Evolutionary conservation across 2,329 filamentous ascomycete genomes (phyloP).

Genomic region (Fusarium transvaalense): DNA sequence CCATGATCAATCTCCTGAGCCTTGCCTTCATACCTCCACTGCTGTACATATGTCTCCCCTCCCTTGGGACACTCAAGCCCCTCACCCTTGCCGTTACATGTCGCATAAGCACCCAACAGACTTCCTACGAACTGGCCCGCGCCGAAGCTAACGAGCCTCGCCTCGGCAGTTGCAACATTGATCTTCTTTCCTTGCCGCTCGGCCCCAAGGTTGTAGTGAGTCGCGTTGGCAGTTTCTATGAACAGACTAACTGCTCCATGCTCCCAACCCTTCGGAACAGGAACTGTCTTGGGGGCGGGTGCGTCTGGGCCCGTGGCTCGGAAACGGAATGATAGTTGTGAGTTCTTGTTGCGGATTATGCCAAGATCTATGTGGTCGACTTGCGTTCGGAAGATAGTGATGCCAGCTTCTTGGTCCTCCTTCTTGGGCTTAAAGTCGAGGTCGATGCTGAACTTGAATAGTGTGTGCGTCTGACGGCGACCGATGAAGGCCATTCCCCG

Average conservation of each 20-base stretch:
- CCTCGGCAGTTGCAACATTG: constrained; percentile 11
- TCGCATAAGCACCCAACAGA: constrained; percentile 31
- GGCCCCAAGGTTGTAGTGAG: constrained; percentile 27
- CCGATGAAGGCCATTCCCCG: constrained; percentile 28
- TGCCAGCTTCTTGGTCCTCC: constrained; percentile 17
- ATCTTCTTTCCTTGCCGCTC: neutral
- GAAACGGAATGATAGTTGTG: constrained; percentile 14
- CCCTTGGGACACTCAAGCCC: constrained; percentile 19
- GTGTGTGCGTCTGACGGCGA: constrained; percentile 25
- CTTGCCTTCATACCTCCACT: constrained; percentile 20
- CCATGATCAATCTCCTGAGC: constrained; percentile 27
- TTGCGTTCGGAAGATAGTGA: constrained; percentile 31
- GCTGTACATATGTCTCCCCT: constrained; percentile 13
- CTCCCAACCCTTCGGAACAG: constrained; percentile 26
- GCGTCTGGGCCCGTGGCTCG: constrained; percentile 12
- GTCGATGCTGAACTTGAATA: constrained; percentile 29
- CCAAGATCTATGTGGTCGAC: constrained; percentile 37
- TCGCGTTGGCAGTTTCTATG: constrained; percentile 17
- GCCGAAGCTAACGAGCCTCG: constrained; percentile 26
- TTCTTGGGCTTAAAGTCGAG: constrained; percentile 11
- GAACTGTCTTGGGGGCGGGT: neutral
- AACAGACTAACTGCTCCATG: neutral
- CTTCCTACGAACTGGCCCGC: constrained; percentile 23
- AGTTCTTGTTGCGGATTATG: constrained; percentile 15
- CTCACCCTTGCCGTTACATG: constrained; percentile 27